These are phyloP conservation scores for Macrolepiota albuminosa DNA, from an alignment of 768 basidiomycete genomes.

Conservation along the genomic window DNA sequence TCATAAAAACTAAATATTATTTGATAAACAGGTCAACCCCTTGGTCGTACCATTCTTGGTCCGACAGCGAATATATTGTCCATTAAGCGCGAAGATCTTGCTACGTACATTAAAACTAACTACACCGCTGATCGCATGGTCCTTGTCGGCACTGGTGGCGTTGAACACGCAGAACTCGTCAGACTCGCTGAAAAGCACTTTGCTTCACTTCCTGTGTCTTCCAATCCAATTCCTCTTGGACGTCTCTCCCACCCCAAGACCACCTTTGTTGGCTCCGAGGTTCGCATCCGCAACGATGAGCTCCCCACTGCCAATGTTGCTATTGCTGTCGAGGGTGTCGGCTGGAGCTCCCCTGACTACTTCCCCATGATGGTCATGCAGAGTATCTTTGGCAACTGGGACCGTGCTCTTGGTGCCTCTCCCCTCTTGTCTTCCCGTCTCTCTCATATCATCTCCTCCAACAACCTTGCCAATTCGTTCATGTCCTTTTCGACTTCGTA, in stretches of 20 bases:
- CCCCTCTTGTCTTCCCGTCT: slow-evolving; percentile 87
- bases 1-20: neutral
- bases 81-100: slow-evolving; percentile 86
- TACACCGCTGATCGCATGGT: slow-evolving; percentile 99
- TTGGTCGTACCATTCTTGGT: slow-evolving; percentile 96
- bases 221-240: slow-evolving; percentile 86
- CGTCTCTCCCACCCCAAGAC: slow-evolving; percentile 72
- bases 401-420: slow-evolving; percentile 89
- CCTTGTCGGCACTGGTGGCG: slow-evolving; percentile 93
- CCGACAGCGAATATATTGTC: slow-evolving; percentile 95
- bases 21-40: slow-evolving; percentile 74
- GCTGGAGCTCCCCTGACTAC: slow-evolving; percentile 98
- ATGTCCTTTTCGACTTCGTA: slow-evolving; percentile 99
- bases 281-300: slow-evolving; percentile 91
- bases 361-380: slow-evolving; percentile 99
- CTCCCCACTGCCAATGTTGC: slow-evolving; percentile 88
- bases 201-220: slow-evolving; percentile 79
- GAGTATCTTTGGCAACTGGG: slow-evolving; percentile 99
- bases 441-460: slow-evolving; percentile 82
- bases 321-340: slow-evolving; percentile 95
- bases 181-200: slow-evolving; percentile 95
- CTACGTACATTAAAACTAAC: slow-evolving; percentile 92
- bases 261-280: slow-evolving; percentile 89
- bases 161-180: slow-evolving; percentile 88
- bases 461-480: slow-evolving; percentile 98